phyloP scores from a whole-genome alignment of 2,329 filamentous ascomycete genomes.

The Neurospora sp. region DNA sequence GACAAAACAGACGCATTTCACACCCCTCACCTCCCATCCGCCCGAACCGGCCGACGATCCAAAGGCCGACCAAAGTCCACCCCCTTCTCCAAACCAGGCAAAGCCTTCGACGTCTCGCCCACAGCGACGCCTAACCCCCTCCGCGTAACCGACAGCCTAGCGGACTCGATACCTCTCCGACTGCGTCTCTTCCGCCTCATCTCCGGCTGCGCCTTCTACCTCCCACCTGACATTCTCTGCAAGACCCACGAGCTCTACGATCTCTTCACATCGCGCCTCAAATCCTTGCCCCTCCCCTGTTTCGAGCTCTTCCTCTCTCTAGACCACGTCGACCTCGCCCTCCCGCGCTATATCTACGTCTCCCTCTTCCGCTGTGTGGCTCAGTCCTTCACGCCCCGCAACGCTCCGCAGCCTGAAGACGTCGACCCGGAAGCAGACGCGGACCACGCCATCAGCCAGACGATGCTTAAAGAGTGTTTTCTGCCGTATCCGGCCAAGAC shows the following conservation, averaged over 20 bases:
- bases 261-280: constrained; percentile 45
- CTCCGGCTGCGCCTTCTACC: constrained; percentile 36
- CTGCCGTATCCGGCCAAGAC: constrained; percentile 56
- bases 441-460: constrained; percentile 30
- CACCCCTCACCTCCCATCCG: background rate
- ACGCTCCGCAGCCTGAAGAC: constrained; percentile 31
- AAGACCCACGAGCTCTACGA: constrained; percentile 46
- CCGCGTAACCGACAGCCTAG: constrained; percentile 28
- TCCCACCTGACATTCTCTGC: constrained; percentile 28
- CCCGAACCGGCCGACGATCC: constrained; percentile 29
- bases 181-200: constrained; percentile 52
- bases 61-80: constrained; percentile 19
- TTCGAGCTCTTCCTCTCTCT: constrained; percentile 46
- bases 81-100: constrained; percentile 19
- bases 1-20: constrained; percentile 31
- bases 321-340: constrained; percentile 17
- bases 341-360: constrained; percentile 30
- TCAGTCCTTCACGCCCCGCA: constrained; percentile 34
- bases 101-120: constrained; percentile 19
- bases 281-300: constrained; percentile 45
- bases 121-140: background rate
- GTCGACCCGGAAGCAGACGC: constrained; percentile 28
- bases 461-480: constrained; percentile 48
- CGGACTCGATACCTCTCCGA: constrained; percentile 51
- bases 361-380: constrained; percentile 36